These are phyloP conservation scores for Corchorus olitorius DNA, from an alignment of 345 rosid species.

Conservation along the genomic window DNA sequence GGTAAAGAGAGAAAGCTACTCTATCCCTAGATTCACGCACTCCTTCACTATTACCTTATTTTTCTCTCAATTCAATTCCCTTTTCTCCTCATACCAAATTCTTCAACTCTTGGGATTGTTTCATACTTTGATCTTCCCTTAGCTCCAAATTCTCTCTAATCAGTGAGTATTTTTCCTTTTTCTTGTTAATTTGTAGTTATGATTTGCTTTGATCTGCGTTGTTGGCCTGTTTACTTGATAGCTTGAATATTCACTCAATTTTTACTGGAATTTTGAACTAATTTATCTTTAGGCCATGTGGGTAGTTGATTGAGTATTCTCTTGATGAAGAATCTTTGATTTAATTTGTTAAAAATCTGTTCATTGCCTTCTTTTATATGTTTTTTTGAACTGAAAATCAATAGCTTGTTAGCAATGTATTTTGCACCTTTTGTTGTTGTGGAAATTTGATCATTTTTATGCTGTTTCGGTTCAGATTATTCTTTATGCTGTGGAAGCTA, in stretches of 20 bases:
- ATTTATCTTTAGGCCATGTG: not conserved
- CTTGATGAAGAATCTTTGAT: not conserved
- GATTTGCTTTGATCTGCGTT: slow-evolving; percentile 4
- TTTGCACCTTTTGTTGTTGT: not conserved
- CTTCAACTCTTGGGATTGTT: not conserved
- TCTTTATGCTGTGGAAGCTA: slow-evolving; percentile 7
- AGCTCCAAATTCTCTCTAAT: not conserved
- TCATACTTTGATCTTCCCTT: not conserved
- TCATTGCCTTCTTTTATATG: not conserved
- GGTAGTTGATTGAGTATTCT: not conserved
- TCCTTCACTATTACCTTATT: not conserved
- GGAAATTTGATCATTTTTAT: not conserved
- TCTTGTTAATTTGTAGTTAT: not conserved
- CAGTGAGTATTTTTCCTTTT: slow-evolving; percentile 8
- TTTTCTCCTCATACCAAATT: not conserved
- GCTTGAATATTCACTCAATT: not conserved
- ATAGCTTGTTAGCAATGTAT: slow-evolving; percentile 3
- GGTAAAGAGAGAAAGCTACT: slow-evolving; percentile 16
- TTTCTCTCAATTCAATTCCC: not conserved
- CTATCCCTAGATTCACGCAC: slow-evolving; percentile 23
- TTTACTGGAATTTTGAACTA: not conserved
- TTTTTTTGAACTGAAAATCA: not conserved
- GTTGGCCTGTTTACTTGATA: not conserved
- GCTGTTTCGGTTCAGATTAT: not conserved
- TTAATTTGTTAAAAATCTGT: not conserved